Conservation (phyloP, 306 rosid species). For the Mimosa bimucronata region DNA sequence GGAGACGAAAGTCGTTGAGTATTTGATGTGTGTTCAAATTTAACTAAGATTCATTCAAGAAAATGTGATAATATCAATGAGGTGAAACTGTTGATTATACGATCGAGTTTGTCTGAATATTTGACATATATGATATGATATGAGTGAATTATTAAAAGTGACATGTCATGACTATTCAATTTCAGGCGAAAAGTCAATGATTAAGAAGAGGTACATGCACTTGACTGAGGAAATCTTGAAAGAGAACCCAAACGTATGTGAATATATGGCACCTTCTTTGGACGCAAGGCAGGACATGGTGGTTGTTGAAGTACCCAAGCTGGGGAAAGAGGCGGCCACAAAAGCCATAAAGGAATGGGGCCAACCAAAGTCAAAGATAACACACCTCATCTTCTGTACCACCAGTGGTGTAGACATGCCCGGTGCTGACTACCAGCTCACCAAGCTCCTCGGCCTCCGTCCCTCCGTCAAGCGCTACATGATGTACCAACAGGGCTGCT, state of each 20-base stretch:
- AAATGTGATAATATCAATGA: too few relatives aligned
- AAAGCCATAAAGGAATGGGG: conserved; percentile 16
- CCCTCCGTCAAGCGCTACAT: conserved; percentile 1
- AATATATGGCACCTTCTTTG: not conserved
- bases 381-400: conserved; percentile 18
- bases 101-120: not conserved
- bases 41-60: too few relatives aligned
- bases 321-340: conserved; percentile 9
- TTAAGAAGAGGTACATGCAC: conserved; percentile 7
- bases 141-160: too few relatives aligned
- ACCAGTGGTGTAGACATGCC: conserved; percentile 12
- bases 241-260: not conserved
- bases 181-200: conserved; percentile 10
- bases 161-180: not conserved
- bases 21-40: not conserved
- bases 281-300: conserved; percentile 15
- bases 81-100: not conserved
- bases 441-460: conserved; percentile 15
- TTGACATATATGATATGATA: not conserved
- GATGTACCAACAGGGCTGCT: conserved; percentile 23
- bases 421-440: conserved; percentile 10
- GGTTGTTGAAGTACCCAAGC: not conserved
- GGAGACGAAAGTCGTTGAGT: not conserved
- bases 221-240: not conserved
- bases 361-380: conserved; percentile 14